These are phyloP conservation scores for Larix kaempferi DNA, from an alignment of 75 land plant genomes.

Conservation along the genomic window DNA sequence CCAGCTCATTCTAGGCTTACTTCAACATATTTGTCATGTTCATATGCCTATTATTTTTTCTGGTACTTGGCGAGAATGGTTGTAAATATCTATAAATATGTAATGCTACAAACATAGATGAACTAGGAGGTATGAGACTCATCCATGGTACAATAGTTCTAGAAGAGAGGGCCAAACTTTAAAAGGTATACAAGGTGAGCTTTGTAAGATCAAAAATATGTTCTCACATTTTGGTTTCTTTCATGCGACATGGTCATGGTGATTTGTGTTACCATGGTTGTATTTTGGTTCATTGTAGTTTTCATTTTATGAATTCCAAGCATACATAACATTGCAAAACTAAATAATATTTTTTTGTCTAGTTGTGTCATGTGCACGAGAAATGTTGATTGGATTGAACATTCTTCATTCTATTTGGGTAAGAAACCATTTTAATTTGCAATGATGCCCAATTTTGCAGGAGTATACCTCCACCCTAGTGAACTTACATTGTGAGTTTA, in stretches of 20 bases:
- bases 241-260: no score
- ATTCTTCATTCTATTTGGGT: conserved; percentile 33
- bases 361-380: background rate
- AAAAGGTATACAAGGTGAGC: conserved; percentile 88
- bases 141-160: conserved; percentile 95
- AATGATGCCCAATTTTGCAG: no score
- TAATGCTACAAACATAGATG: conserved; percentile 71
- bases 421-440: no score
- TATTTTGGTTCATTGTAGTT: no score
- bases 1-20: no score
- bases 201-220: no score
- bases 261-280: no score
- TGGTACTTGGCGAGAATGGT: conserved; percentile 35
- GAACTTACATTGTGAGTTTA: no score
- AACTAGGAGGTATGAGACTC: conserved; percentile 95
- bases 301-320: no score
- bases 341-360: background rate
- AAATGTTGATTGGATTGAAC: background rate
- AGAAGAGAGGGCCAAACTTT: conserved; percentile 96
- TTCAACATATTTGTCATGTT: conserved; percentile 17
- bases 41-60: conserved; percentile 5
- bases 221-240: no score
- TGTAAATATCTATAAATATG: no score
- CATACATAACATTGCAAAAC: background rate
- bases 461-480: no score